Evolutionary conservation across 352 stramenopile genomes (phyloP), one percentile per base, ranked within the genome.

Genomic region (Nothophytophthora sp.): DNA sequence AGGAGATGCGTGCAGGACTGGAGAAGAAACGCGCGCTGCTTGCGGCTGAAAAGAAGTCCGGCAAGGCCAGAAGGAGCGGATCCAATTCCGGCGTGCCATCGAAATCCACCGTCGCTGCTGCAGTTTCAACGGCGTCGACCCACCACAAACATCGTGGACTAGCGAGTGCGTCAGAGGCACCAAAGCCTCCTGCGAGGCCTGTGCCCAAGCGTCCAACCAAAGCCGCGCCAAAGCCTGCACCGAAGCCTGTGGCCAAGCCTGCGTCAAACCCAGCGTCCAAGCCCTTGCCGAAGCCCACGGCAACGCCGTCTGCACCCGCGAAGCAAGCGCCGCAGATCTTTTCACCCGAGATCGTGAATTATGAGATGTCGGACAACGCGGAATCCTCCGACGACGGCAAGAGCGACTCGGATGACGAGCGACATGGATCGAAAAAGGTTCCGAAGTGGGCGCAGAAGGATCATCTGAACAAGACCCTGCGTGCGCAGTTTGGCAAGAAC

Each of bases 301-400:
- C 54, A 35, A 24, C 20, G 23, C 55, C 50, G 10, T 39, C 50
- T 18, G 29, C 28, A n/a, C 35, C 41, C 19, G 19, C 36, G 3
- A 81, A 75, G 34, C 32, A 60, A 46, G 42, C 50, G n/a, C 34
- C 34, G 4, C 67, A 66, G 24, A 67, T 50, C 4, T 53, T 67
- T 27, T 68, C 56, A 3, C 52, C 56, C 28, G 60, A 70, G 18
- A 39, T 70, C 27, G 41, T 67, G 11, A 91, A 72, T 19, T 92
- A 92, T 62, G 70, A 81, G 24, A 90, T 93, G 68, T 95, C 85
- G 19, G 85, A 95, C 44, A 86, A 89, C 19, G 70, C 62, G n/a
- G 74, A 91, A 25, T 89, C 71, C 23, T 81, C 69, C 13, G 68
- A 60, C 5, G 55, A 62, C 22, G 63, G 70, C 11, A 76, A 55